phyloP scores from a whole-genome alignment of 208 protist genomes.

The Entamoeba dispar region DNA sequence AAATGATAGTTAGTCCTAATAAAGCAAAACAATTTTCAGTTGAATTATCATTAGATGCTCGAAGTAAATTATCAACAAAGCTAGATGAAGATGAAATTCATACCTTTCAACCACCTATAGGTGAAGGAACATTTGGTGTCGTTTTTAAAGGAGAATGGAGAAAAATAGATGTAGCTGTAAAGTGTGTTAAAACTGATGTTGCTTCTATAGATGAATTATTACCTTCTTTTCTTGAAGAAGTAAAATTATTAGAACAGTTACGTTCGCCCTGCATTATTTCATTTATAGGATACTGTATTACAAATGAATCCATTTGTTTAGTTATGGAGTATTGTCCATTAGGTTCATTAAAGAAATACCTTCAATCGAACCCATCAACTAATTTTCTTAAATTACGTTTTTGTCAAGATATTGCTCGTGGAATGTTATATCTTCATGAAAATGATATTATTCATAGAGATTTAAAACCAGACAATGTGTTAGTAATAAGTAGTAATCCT shows the following conservation, averaged over 20 bases:
- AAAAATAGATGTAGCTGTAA: not conserved
- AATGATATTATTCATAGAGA: not conserved
- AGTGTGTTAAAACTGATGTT: not conserved
- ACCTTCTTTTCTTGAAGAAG: not conserved
- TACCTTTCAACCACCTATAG: not conserved
- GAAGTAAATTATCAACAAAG: not conserved
- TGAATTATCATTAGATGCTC: not conserved
- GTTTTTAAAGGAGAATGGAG: not conserved
- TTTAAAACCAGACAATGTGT: not conserved
- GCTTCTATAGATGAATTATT: not conserved
- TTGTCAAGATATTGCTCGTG: not conserved
- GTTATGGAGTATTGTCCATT: not conserved
- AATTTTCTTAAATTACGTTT: not conserved
- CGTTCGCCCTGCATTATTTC: not conserved
- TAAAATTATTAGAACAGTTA: not conserved
- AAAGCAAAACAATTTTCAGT: not conserved
- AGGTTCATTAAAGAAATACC: not conserved
- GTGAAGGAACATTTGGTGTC: not conserved
- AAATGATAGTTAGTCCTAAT: not conserved
- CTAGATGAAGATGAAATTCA: not conserved
- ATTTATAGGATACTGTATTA: not conserved
- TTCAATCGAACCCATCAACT: not conserved
- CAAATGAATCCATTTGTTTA: not conserved
- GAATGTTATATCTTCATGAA: not conserved
- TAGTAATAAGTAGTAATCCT: not conserved